Evolutionary conservation across 1,284 basidiomycete species (phyloP), one percentile per base, ranked within the genome.

Genomic region (Ceratobasidium papillatum): DNA sequence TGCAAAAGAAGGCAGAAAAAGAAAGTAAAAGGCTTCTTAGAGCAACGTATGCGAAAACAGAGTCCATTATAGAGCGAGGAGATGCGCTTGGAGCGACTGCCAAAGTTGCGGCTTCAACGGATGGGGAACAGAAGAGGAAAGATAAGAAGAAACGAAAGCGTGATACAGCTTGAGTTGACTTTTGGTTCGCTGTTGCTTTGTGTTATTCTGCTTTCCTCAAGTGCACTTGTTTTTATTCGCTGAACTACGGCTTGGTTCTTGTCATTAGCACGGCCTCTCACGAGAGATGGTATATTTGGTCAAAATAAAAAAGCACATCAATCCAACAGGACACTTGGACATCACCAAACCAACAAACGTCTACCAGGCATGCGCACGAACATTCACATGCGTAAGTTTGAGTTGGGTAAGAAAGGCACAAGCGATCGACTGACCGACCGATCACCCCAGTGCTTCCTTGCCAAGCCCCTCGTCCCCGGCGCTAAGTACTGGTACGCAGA

Each of bases 1-100:
- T 69, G 25, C 63, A 75, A 43, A 54, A 58, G 38, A 58, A 56
- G 63, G 45, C 34, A 59, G 49, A 72, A 54, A 74, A 54, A 52
- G 47, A 65, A 36, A 61, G 54, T 19, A 51, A 45, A 12, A 59
- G 17, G 38, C 12, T 27, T 8, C 27, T 34, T 11, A 47, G 19
- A 5, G 56, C 43, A 11, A 38, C 32, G 17, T 19, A 19, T 1
- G 14, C 34, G 43, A 41, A 12, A 12, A 1, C 8, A 17, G 17
- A 51, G 17, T 41, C 62, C 8, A 25, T 47, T 9, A 30, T 36
- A 8, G 61, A 34, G 19, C 51, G 38, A n/a, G 22, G 8, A 9
- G 14, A 22, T 30, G 2, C n/a, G 12, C 11, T 38, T n/a, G 32
- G 9, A n/a, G 32, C 56, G 17, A 30, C 2, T 1, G 56, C 22